These are phyloP conservation scores for Metarhizium brunneum DNA, from an alignment of 2,329 filamentous ascomycete genomes.

Conservation along the genomic window DNA sequence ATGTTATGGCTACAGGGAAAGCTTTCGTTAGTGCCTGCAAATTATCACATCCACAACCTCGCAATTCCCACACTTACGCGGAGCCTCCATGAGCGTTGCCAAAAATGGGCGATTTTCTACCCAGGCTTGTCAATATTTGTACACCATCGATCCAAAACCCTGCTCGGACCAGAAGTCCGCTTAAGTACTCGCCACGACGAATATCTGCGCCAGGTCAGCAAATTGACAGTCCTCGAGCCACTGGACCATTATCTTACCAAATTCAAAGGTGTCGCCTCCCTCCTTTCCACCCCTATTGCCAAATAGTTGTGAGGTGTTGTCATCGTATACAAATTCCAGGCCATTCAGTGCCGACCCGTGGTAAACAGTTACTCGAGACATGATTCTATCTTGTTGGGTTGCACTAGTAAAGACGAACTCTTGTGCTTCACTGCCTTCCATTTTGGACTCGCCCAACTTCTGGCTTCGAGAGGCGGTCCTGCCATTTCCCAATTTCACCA, in stretches of 20 bases:
- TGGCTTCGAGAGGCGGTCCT: constrained; percentile 68
- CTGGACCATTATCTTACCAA: constrained; percentile 46
- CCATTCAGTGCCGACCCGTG: constrained; percentile 72
- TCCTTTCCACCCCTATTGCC: constrained; percentile 67
- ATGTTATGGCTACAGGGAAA: constrained; percentile 61
- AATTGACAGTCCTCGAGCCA: not conserved
- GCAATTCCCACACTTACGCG: constrained; percentile 50
- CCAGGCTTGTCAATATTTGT: constrained; percentile 80
- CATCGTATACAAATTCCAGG: constrained; percentile 88
- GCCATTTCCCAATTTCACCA: constrained; percentile 61
- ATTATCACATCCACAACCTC: not conserved
- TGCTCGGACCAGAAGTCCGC: constrained; percentile 75
- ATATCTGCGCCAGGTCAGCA: constrained; percentile 50
- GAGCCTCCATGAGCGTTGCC: constrained; percentile 74
- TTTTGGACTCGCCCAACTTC: constrained; percentile 61
- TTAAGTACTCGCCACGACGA: constrained; percentile 73
- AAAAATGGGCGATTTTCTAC: constrained; percentile 77
- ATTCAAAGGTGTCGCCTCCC: constrained; percentile 63
- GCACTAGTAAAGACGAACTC: constrained; percentile 69
- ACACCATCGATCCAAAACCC: constrained; percentile 81
- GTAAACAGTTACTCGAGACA: constrained; percentile 68
- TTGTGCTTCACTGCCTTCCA: constrained; percentile 59
- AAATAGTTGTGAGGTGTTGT: constrained; percentile 75
- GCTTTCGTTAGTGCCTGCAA: not conserved
- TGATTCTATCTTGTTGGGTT: constrained; percentile 57